Conservation (phyloP, 2,329 filamentous ascomycete species). For the Neonectria neomacrospora region DNA sequence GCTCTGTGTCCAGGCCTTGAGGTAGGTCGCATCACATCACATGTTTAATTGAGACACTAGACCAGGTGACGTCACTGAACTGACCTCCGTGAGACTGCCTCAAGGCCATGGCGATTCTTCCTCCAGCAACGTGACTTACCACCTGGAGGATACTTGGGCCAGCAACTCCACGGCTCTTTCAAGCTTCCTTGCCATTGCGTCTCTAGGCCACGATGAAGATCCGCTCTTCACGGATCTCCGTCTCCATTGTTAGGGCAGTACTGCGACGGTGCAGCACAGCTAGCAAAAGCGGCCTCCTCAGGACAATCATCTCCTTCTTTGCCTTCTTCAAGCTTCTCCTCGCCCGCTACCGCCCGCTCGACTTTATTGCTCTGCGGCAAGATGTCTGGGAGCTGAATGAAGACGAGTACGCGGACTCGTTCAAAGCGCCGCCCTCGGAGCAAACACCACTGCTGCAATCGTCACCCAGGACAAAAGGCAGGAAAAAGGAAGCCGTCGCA, state of each 20-base stretch:
- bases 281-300: conserved; percentile 44
- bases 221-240: conserved; percentile 59
- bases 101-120: neutral
- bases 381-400: conserved; percentile 51
- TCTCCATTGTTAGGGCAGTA: conserved; percentile 66
- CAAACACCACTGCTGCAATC: neutral
- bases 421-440: conserved; percentile 46
- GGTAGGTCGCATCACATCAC: neutral
- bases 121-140: neutral
- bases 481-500: conserved; percentile 46
- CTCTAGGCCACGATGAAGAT: conserved; percentile 45
- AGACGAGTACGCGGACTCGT: conserved; percentile 53
- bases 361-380: conserved; percentile 45
- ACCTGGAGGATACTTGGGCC: neutral
- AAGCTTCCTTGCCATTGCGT: neutral
- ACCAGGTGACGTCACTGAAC: neutral
- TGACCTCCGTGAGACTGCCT: neutral
- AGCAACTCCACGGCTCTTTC: neutral
- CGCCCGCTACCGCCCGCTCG: conserved; percentile 41
- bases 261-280: conserved; percentile 53
- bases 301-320: conserved; percentile 48
- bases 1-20: neutral
- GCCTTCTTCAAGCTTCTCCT: conserved; percentile 49
- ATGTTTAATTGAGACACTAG: neutral
- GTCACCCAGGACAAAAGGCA: conserved; percentile 43